These are phyloP conservation scores for Penicillium italicum DNA, from an alignment of 2,329 filamentous ascomycete species.

Conservation along the genomic window DNA sequence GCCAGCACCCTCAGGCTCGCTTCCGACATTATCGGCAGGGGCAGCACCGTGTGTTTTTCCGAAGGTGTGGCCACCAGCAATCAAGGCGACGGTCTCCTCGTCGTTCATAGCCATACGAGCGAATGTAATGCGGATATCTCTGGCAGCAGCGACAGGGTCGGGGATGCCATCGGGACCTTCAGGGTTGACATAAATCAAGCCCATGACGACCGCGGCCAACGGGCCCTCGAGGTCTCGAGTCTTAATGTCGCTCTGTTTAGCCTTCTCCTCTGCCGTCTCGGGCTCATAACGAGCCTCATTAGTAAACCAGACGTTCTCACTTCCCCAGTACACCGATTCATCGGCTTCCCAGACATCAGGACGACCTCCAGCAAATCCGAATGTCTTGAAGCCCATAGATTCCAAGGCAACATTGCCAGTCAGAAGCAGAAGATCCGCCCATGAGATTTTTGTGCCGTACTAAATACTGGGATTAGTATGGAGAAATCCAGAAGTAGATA, in stretches of 20 bases:
- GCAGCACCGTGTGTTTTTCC: conserved; percentile 78
- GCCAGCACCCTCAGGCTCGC: conserved; percentile 62
- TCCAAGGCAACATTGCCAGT: conserved; percentile 74
- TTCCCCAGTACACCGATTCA: conserved; percentile 73
- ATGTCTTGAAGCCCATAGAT: conserved; percentile 69
- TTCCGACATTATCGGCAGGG: conserved; percentile 59
- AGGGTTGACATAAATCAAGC: conserved; percentile 78
- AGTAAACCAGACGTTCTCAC: conserved; percentile 65
- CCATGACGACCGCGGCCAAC: conserved; percentile 67
- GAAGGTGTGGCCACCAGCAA: conserved; percentile 73
- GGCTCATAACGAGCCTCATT: conserved; percentile 64
- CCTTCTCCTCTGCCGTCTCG: conserved; percentile 43
- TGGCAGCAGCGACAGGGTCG: conserved; percentile 64
- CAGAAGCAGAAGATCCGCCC: conserved; percentile 69
- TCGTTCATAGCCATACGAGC: conserved; percentile 80
- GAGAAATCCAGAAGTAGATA: no score
- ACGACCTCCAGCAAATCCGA: conserved; percentile 71
- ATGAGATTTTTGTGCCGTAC: conserved; percentile 78
- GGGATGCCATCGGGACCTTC: conserved; percentile 71
- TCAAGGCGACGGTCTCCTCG: conserved; percentile 75
- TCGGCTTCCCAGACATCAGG: conserved; percentile 71
- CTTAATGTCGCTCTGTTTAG: conserved; percentile 49
- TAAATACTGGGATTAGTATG: background rate
- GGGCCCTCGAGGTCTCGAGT: conserved; percentile 64
- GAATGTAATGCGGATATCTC: conserved; percentile 72